Evolutionary conservation across 2,329 filamentous ascomycete species (phyloP), one percentile per base, ranked within the genome.

Genomic region (Ceratocystis cacaofunesta): DNA sequence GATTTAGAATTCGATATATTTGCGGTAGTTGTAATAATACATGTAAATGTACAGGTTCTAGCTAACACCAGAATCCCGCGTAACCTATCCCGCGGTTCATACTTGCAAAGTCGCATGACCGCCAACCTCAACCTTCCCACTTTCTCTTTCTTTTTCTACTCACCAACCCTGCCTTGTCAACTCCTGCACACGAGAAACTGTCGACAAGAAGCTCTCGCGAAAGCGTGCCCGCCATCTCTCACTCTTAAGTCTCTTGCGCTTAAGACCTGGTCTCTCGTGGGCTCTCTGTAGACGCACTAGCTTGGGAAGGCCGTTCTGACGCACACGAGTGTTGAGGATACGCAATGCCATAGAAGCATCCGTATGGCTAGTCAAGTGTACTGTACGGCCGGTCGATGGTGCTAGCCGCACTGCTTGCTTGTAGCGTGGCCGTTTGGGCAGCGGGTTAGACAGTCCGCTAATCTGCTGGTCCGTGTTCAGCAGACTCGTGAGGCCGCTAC

Each of bases 141-240:
- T 25, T 28, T 36, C 19, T 8, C 19, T 52, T 22, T 62, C 43
- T 28, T n/a, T 15, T 28, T 12, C 43, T 41, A n/a, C 67, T 71
- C 76, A 95, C 89, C 90, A 94, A 2, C 90, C 90, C 76, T 94
- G 89, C 72, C 78, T 82, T 70, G 83, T 87, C 76, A 95, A 78
- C 73, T 88, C 82, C 72, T 82, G 78, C 5, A 90, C 88, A 69
- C 88, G 79, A 50, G 71, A 73, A 6, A 89, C 81, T 10, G 84
- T 82, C 4, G 80, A 80, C 73, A 78, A 80, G 75, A 94, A 92
- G 3, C 85, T 86, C 41, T 74, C 73, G 78, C 83, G 85, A 75
- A 92, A 94, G 67, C 83, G 81, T 69, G 70, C 76, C 73, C 83
- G 80, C 86, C 88, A 91, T 68, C 89, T 79, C 78, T 86, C 78